These are phyloP conservation scores for Pseudogymnoascus sp. DNA, from an alignment of 2,329 filamentous ascomycete genomes.

Conservation along the genomic window DNA sequence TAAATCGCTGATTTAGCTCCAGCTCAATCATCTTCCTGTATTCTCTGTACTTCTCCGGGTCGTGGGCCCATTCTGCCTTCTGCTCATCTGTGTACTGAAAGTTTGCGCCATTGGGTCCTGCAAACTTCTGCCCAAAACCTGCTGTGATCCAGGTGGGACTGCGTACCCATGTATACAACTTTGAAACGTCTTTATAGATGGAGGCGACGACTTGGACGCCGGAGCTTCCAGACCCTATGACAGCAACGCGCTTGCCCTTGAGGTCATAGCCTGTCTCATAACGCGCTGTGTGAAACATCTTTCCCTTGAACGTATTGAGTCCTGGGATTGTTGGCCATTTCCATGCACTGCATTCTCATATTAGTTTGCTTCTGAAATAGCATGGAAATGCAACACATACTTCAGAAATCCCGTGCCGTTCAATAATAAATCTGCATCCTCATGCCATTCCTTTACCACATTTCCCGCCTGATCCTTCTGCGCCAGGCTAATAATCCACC, in stretches of 20 bases:
- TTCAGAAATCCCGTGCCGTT: not conserved
- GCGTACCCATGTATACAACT: constrained; percentile 49
- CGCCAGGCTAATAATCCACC: constrained; percentile 32
- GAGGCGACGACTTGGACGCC: constrained; percentile 47
- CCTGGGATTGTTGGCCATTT: constrained; percentile 48
- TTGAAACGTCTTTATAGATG: constrained; percentile 41
- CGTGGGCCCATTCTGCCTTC: constrained; percentile 19
- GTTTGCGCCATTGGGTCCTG: constrained; percentile 19
- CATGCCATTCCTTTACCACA: not conserved
- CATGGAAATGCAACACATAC: not conserved
- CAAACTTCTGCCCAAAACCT: constrained; percentile 23
- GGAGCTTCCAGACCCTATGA: constrained; percentile 52
- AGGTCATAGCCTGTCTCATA: constrained; percentile 49
- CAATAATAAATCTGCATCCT: not conserved
- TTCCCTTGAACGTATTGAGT: constrained; percentile 43
- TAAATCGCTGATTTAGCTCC: constrained; percentile 25
- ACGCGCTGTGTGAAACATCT: constrained; percentile 47
- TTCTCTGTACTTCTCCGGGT: constrained; percentile 19
- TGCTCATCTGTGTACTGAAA: constrained; percentile 18
- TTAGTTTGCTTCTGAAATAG: not conserved
- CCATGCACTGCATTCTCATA: constrained; percentile 25
- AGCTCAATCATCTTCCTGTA: constrained; percentile 22
- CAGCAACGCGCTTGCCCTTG: constrained; percentile 40
- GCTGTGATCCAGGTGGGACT: constrained; percentile 48
- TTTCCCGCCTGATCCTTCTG: not conserved